phyloP scores from a whole-genome alignment of 371 early-diverging fungal species.

The Lichtheimia hyalospora region DNA sequence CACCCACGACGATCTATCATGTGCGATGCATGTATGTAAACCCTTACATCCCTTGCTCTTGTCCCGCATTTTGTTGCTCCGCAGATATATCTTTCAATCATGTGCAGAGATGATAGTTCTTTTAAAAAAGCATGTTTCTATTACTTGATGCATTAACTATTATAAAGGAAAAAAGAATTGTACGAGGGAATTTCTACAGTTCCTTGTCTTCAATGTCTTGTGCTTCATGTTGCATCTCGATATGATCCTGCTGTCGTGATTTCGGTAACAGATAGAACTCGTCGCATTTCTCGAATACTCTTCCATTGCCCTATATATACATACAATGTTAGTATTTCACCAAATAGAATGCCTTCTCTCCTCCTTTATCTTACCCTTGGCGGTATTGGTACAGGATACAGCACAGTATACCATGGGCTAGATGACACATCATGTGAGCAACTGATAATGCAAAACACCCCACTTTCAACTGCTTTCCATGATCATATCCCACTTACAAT shows the following conservation, averaged over 20 bases:
- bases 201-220: constrained; percentile 51
- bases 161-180: not conserved
- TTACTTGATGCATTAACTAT: constrained; percentile 1
- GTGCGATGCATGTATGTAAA: too few relatives aligned
- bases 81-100: too few relatives aligned
- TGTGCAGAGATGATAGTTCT: not conserved
- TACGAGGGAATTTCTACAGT: constrained; percentile 17
- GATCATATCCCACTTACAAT: constrained; percentile 27
- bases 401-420: constrained; percentile 58
- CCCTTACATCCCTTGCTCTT: too few relatives aligned
- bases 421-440: too few relatives aligned
- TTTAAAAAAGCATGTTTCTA: not conserved
- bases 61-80: too few relatives aligned
- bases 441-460: not conserved
- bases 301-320: constrained; percentile 35
- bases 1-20: not conserved
- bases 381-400: constrained; percentile 57
- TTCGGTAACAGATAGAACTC: constrained; percentile 45
- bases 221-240: constrained; percentile 33
- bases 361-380: constrained; percentile 33
- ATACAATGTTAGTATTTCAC: not conserved
- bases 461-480: not conserved
- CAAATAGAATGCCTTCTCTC: not conserved
- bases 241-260: constrained; percentile 35
- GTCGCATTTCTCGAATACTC: constrained; percentile 48